These are phyloP conservation scores for Colletotrichum lentis DNA, from an alignment of 2,329 filamentous ascomycete species.

Conservation along the genomic window DNA sequence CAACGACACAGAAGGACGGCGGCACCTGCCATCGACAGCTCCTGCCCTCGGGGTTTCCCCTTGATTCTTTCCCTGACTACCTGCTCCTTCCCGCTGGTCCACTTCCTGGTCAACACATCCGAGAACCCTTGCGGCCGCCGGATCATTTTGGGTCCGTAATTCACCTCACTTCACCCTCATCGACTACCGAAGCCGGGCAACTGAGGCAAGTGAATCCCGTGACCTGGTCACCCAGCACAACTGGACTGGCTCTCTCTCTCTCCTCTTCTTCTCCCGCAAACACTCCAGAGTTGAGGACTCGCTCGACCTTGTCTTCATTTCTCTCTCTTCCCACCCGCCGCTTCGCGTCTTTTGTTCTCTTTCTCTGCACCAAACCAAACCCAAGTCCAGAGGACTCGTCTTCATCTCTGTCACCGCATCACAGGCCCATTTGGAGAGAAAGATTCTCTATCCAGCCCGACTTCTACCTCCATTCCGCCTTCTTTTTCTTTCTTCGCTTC, in stretches of 20 bases:
- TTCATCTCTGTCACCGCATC: neutral
- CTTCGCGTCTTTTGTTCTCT: neutral
- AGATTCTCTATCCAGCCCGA: neutral
- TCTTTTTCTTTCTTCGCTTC: neutral
- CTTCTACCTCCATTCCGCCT: too few relatives aligned
- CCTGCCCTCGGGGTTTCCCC: neutral
- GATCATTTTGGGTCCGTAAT: neutral
- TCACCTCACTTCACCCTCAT: too few relatives aligned
- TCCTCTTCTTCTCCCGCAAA: too few relatives aligned
- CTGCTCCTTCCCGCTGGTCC: neutral
- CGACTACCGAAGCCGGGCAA: neutral
- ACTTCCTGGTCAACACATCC: too few relatives aligned
- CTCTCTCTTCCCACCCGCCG: too few relatives aligned
- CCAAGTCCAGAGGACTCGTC: neutral
- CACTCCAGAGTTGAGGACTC: neutral
- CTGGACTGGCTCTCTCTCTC: neutral
- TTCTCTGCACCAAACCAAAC: too few relatives aligned
- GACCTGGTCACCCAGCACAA: neutral
- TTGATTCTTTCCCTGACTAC: neutral
- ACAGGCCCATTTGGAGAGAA: neutral
- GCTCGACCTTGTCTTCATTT: too few relatives aligned
- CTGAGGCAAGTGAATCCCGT: neutral
- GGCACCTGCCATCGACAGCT: neutral
- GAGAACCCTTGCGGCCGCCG: neutral
- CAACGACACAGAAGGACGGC: neutral